A percentile compares a stretch with the other conserved stretches of the same genome.
Evolutionary conservation across 768 basidiomycete species (phyloP).

Genomic region (Suillus americanus): DNA sequence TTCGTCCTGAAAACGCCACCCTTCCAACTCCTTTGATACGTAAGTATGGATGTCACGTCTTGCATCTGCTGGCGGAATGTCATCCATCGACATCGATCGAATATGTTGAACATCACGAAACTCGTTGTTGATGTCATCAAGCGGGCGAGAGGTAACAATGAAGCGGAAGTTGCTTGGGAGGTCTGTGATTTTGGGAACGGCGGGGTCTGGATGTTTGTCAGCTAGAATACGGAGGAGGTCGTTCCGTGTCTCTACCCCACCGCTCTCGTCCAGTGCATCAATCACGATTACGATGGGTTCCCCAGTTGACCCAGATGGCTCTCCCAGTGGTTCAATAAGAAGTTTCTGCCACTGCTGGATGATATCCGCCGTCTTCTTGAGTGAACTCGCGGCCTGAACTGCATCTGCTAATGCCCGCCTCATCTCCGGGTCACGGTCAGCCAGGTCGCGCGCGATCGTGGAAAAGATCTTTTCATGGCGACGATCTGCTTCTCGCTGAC

Average conservation of each 20-base stretch:
- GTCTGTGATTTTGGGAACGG: not conserved
- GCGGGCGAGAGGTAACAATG: constrained; percentile 10
- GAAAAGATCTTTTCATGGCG: constrained; percentile 13
- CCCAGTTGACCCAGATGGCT: not conserved
- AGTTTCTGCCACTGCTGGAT: constrained; percentile 3
- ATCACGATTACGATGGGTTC: constrained; percentile 21
- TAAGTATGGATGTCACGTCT: not conserved
- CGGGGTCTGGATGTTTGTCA: not conserved
- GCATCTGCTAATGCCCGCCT: not conserved
- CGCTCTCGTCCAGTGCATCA: constrained; percentile 23
- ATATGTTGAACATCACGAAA: not conserved
- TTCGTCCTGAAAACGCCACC: not conserved
- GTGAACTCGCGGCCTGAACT: not conserved
- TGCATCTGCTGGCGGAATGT: not conserved
- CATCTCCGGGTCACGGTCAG: not conserved
- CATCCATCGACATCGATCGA: not conserved
- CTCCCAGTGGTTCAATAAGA: not conserved
- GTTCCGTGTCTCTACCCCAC: constrained; percentile 1
- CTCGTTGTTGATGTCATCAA: not conserved
- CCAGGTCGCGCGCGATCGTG: constrained; percentile 22
- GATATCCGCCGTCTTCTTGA: not conserved
- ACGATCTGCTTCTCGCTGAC: constrained; percentile 5
- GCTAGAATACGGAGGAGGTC: not conserved
- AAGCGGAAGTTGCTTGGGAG: constrained; percentile 12
- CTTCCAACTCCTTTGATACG: not conserved